These are phyloP conservation scores for Cynara cardunculus DNA, from an alignment of 129 eudicot species.

Conservation along the genomic window DNA sequence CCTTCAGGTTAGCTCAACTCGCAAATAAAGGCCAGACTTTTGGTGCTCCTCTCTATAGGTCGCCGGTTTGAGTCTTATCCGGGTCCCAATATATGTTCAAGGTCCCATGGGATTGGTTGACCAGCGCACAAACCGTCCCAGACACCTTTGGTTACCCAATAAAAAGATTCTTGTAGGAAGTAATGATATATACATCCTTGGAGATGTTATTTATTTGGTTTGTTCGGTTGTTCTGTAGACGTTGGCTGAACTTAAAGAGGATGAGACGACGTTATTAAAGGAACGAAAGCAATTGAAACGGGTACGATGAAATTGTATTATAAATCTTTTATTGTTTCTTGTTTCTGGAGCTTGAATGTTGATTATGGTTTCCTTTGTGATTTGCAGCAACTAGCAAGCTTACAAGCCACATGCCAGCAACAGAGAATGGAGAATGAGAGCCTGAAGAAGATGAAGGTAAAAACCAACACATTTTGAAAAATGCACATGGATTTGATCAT, in stretches of 20 bases:
- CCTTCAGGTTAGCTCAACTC: too few species aligned
- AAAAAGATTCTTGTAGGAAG: too few species aligned
- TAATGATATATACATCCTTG: not conserved
- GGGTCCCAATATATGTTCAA: too few species aligned
- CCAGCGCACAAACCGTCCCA: too few species aligned
- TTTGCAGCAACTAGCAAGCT: slow-evolving; percentile 31
- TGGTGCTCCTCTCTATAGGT: too few species aligned
- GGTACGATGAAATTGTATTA: slow-evolving; percentile 10
- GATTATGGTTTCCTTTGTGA: not conserved
- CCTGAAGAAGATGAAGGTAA: slow-evolving; percentile 42
- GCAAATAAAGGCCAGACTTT: too few species aligned
- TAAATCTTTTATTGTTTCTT: not conserved
- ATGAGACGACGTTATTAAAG: slow-evolving; percentile 25
- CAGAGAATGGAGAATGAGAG: slow-evolving; percentile 32
- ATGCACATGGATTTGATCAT: not conserved
- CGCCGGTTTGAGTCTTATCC: too few species aligned
- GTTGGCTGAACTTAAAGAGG: slow-evolving; percentile 40
- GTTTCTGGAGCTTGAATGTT: not conserved
- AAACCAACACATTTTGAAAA: not conserved
- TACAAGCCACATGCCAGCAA: slow-evolving; percentile 23
- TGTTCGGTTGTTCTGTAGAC: slow-evolving; percentile 15
- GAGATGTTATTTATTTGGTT: not conserved
- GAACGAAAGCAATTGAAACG: slow-evolving; percentile 42
- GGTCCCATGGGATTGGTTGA: too few species aligned
- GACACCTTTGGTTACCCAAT: too few species aligned